Evolutionary conservation across 371 early-diverging fungal genomes (phyloP).

Genomic region (Mucor irregularis): DNA sequence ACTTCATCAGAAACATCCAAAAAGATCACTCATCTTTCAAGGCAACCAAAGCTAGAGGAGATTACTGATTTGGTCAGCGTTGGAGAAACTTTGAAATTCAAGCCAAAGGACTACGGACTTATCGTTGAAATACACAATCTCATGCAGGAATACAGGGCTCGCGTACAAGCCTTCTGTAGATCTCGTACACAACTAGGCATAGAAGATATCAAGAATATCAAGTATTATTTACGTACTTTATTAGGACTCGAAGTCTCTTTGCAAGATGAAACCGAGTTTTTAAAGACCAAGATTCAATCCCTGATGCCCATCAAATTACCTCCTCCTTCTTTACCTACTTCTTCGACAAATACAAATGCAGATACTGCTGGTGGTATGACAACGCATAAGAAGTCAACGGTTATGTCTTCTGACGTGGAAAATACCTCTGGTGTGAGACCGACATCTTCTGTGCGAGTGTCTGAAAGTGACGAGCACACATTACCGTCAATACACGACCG

Average conservation of each 20-base stretch:
- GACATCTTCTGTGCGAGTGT: background rate
- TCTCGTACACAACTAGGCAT: conserved; percentile 33
- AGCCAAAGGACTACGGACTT: conserved; percentile 54
- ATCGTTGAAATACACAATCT: conserved; percentile 51
- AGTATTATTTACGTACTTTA: conserved; percentile 52
- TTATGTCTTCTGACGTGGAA: background rate
- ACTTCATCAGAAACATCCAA: conserved; percentile 2
- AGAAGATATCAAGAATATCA: conserved; percentile 41
- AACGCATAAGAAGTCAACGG: background rate
- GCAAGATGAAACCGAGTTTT: conserved; percentile 42
- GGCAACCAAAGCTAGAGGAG: conserved; percentile 48
- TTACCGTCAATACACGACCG: background rate
- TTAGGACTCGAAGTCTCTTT: conserved; percentile 61
- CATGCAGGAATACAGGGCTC: conserved; percentile 31
- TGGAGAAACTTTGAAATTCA: conserved; percentile 52
- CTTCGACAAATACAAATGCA: no score
- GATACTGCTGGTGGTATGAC: no score
- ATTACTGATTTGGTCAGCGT: conserved; percentile 42
- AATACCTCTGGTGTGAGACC: background rate
- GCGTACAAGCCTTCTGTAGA: conserved; percentile 44
- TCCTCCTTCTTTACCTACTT: no score
- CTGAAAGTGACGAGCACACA: no score
- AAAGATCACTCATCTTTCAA: conserved; percentile 15
- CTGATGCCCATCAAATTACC: conserved; percentile 4
- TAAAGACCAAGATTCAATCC: conserved; percentile 47